These are phyloP conservation scores for Xenosphaeropsis pyriputrescens DNA, from an alignment of 2,329 filamentous ascomycete genomes.

Conservation along the genomic window DNA sequence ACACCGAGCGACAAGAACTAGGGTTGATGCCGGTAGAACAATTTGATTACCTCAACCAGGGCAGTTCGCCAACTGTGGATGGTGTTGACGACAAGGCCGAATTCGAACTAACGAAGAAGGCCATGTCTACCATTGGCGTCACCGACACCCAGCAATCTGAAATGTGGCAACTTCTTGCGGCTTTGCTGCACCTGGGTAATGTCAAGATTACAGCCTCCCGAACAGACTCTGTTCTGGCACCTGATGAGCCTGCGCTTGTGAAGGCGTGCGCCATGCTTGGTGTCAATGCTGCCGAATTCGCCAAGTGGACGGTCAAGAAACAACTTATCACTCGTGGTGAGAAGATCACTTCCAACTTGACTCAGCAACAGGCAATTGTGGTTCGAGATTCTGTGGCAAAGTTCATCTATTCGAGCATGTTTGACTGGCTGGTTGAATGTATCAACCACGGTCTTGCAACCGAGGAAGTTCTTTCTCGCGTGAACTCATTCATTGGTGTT, in stretches of 20 bases:
- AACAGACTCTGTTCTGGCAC: conserved; percentile 70
- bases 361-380: conserved; percentile 82
- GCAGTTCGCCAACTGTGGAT: conserved; percentile 78
- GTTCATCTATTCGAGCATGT: conserved; percentile 95
- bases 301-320: conserved; percentile 98
- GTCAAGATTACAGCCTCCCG: conserved; percentile 88
- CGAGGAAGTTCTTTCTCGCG: conserved; percentile 68
- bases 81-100: conserved; percentile 93
- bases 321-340: conserved; percentile 92
- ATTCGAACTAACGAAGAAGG: conserved; percentile 76
- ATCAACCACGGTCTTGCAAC: conserved; percentile 88
- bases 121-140: conserved; percentile 79
- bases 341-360: conserved; percentile 93
- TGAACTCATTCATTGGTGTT: conserved; percentile 88
- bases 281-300: conserved; percentile 73
- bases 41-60: conserved; percentile 94
- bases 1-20: conserved; percentile 67
- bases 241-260: conserved; percentile 68
- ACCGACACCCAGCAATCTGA: conserved; percentile 56
- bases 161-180: conserved; percentile 83
- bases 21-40: conserved; percentile 71
- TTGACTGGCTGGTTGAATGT: conserved; percentile 97
- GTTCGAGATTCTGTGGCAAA: conserved; percentile 97
- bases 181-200: conserved; percentile 87
- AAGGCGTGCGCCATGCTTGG: conserved; percentile 76